A percentile compares a stretch with the other conserved stretches of the same genome.
These are phyloP conservation scores for Stemphylium vesicarium DNA, from an alignment of 2,329 filamentous ascomycete genomes.

Conservation along the genomic window DNA sequence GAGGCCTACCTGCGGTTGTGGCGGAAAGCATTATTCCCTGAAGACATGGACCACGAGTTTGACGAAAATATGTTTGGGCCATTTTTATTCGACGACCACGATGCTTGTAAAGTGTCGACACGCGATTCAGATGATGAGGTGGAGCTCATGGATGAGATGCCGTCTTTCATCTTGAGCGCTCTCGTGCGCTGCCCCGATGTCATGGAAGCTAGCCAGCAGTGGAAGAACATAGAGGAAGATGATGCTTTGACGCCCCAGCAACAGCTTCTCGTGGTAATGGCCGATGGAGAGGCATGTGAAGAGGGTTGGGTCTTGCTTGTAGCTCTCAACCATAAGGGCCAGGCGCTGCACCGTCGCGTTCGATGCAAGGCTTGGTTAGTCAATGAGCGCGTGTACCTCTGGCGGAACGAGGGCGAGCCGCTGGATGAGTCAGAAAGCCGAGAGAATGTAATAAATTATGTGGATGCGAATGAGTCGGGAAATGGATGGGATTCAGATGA, in stretches of 20 bases:
- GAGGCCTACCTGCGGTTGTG: background rate
- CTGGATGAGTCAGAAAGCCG: background rate
- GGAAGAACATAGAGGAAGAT: background rate
- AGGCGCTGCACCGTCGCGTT: background rate
- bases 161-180: constrained; percentile 1
- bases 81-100: background rate
- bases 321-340: background rate
- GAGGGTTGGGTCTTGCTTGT: constrained; percentile 5
- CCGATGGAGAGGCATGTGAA: constrained; percentile 1
- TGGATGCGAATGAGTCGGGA: background rate
- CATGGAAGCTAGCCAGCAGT: background rate
- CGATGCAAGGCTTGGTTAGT: constrained; percentile 1
- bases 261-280: background rate
- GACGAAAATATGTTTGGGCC: background rate
- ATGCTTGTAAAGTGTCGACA: background rate
- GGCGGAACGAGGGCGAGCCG: background rate
- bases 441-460: background rate
- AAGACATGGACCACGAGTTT: background rate
- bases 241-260: background rate
- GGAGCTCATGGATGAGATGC: constrained; percentile 2
- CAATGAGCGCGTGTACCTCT: background rate
- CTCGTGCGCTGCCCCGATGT: constrained; percentile 3
- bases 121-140: constrained; percentile 8
- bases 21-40: background rate
- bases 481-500: constrained; percentile 4